Percentiles rank a stretch among this genome's conserved stretches.
Conservation (phyloP, 108 stramenopile species). For the Pseudonitzschia delicatissima region DNA sequence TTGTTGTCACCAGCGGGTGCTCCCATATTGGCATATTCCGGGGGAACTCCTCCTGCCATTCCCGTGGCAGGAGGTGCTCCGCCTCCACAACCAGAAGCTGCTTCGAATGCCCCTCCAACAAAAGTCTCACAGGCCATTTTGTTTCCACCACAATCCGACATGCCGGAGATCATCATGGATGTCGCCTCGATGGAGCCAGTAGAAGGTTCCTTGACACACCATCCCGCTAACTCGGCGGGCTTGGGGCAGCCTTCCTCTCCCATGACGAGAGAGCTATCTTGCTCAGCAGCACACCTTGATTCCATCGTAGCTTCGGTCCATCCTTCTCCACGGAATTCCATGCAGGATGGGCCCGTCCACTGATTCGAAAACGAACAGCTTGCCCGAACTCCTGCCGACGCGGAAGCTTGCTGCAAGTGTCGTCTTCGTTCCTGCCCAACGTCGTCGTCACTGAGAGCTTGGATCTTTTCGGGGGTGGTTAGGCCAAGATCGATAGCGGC, state of each 20-base stretch:
- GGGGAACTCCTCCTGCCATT: not conserved
- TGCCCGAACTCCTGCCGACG: conserved; percentile 27
- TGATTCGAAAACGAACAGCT: not conserved
- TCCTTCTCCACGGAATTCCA: conserved; percentile 30
- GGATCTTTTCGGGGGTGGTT: not conserved
- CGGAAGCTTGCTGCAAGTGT: conserved; percentile 22
- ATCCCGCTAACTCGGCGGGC: conserved; percentile 24
- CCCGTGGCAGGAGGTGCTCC: not conserved
- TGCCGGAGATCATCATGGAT: conserved; percentile 19
- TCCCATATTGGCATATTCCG: not conserved
- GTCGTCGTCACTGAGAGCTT: not conserved
- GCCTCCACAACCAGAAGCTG: conserved; percentile 8
- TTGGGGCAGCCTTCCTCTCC: conserved; percentile 18
- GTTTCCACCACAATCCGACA: conserved; percentile 24
- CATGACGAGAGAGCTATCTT: conserved; percentile 2
- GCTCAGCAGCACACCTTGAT: conserved; percentile 17
- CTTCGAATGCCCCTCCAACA: conserved; percentile 26
- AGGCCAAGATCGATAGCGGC: conserved; percentile 35
- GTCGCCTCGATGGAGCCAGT: conserved; percentile 25
- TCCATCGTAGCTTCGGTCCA: conserved; percentile 34
- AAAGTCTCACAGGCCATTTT: conserved; percentile 43
- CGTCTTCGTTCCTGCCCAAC: not conserved
- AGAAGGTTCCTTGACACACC: conserved; percentile 26
- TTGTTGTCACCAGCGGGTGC: not conserved
- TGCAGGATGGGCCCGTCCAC: conserved; percentile 13